Evolutionary conservation across 345 rosid genomes (phyloP).

Genomic region (Hibiscus mutabilis): DNA sequence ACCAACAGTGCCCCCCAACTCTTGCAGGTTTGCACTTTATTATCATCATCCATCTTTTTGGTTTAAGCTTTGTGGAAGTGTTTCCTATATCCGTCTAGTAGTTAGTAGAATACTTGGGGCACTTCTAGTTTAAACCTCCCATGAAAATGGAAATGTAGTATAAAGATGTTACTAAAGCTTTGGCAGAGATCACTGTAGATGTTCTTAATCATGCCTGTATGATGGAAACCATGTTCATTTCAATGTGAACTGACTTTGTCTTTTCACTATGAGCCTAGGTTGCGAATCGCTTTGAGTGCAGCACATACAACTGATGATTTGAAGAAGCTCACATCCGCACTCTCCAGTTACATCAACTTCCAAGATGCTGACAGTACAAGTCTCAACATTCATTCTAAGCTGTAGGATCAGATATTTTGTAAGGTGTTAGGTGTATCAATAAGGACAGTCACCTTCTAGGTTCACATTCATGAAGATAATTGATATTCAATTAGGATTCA

Average conservation of each 20-base stretch:
- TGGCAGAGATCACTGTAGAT: neutral
- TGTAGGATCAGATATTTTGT: too few relatives aligned
- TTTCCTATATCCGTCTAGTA: neutral
- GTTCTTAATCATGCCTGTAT: neutral
- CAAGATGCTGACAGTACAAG: constrained; percentile 25
- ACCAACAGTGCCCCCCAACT: constrained; percentile 93
- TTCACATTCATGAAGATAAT: neutral
- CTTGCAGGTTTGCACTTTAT: constrained; percentile 62
- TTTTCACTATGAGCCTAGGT: constrained; percentile 27
- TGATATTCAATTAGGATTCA: neutral
- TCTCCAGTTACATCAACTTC: constrained; percentile 47
- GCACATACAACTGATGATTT: constrained; percentile 68
- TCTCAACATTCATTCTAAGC: constrained; percentile 35
- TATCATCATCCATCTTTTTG: neutral
- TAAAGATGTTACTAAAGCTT: neutral
- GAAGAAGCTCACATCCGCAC: constrained; percentile 59
- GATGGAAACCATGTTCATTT: neutral
- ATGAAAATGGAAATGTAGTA: neutral
- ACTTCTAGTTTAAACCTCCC: neutral
- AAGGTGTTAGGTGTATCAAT: too few relatives aligned
- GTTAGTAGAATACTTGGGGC: neutral
- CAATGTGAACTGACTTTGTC: neutral
- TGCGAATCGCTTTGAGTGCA: constrained; percentile 72
- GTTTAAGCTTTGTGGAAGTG: neutral
- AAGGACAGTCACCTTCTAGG: neutral